Evolutionary conservation across 495 filamentous ascomycete genomes (phyloP).

Genomic region (Aspergillus kassunensis): DNA sequence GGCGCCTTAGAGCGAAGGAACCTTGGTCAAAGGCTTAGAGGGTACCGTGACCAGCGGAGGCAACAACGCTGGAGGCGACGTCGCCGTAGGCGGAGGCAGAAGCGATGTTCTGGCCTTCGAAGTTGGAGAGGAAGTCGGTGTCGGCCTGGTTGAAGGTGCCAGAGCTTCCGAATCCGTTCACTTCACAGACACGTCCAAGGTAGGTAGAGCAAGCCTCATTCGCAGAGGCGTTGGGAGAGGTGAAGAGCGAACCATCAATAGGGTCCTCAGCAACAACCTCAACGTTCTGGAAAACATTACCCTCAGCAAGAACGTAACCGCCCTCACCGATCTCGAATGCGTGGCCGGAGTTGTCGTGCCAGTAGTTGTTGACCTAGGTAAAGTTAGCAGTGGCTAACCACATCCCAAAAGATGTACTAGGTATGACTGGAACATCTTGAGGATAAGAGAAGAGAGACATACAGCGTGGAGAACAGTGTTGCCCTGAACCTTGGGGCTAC

Average conservation of each 20-base stretch:
- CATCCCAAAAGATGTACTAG: too few species aligned
- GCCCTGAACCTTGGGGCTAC: slow-evolving; percentile 39
- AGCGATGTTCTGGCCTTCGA: slow-evolving; percentile 37
- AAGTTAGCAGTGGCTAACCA: background rate
- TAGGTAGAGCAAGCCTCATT: slow-evolving; percentile 37
- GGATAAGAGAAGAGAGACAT: background rate
- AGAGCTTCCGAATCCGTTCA: slow-evolving; percentile 46
- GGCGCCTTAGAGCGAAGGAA: background rate
- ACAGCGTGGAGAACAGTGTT: slow-evolving; percentile 42
- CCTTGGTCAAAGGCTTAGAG: slow-evolving; percentile 7
- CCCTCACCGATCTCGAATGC: slow-evolving; percentile 53
- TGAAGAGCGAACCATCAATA: slow-evolving; percentile 41
- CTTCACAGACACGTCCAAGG: slow-evolving; percentile 42
- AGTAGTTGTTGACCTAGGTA: slow-evolving; percentile 56
- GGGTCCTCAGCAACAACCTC: slow-evolving; percentile 22
- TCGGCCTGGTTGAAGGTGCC: slow-evolving; percentile 27
- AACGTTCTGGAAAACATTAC: slow-evolving; percentile 55
- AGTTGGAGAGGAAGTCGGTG: slow-evolving; percentile 36
- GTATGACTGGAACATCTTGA: background rate
- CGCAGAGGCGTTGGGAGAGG: slow-evolving; percentile 26
- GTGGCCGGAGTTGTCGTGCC: slow-evolving; percentile 48
- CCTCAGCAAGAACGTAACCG: slow-evolving; percentile 51
- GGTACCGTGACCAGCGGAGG: slow-evolving; percentile 17
- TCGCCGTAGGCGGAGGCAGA: slow-evolving; percentile 27
- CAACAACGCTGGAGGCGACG: slow-evolving; percentile 21